phyloP scores from a whole-genome alignment of 129 eudicot genomes.

The Flaveria bidentis region DNA sequence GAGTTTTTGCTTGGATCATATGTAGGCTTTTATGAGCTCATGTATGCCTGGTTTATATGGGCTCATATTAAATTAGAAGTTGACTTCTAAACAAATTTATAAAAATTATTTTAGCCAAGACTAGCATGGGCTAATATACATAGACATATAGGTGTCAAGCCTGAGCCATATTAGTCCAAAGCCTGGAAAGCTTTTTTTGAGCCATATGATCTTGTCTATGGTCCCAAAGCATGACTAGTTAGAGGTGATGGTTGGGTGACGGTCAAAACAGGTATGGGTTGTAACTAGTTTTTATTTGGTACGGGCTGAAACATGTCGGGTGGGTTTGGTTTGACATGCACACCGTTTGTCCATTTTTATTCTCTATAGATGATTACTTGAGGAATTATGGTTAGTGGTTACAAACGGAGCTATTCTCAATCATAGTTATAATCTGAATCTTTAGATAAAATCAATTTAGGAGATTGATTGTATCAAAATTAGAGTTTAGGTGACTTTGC shows the following conservation, averaged over 20 bases:
- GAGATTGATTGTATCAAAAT: background rate
- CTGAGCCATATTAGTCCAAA: background rate
- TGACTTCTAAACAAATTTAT: background rate
- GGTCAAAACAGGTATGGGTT: background rate
- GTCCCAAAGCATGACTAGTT: background rate
- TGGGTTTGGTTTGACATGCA: slow-evolving; percentile 1
- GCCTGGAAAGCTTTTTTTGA: background rate
- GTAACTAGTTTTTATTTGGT: background rate
- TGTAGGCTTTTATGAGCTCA: too few relatives aligned
- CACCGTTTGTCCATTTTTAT: background rate
- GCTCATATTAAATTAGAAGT: background rate
- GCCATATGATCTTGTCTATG: background rate
- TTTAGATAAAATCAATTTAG: background rate
- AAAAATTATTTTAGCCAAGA: background rate
- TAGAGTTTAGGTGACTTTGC: background rate
- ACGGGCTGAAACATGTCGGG: background rate
- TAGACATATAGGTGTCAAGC: background rate
- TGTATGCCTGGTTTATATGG: background rate
- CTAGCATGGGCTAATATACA: background rate
- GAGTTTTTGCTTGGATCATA: too few relatives aligned
- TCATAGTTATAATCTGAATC: background rate
- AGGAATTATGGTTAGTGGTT: background rate
- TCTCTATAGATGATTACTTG: background rate
- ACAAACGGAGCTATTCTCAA: background rate
- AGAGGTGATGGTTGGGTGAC: background rate